Evolutionary conservation across 1,284 basidiomycete species (phyloP).

Genomic region (Cryptococcus sp.): DNA sequence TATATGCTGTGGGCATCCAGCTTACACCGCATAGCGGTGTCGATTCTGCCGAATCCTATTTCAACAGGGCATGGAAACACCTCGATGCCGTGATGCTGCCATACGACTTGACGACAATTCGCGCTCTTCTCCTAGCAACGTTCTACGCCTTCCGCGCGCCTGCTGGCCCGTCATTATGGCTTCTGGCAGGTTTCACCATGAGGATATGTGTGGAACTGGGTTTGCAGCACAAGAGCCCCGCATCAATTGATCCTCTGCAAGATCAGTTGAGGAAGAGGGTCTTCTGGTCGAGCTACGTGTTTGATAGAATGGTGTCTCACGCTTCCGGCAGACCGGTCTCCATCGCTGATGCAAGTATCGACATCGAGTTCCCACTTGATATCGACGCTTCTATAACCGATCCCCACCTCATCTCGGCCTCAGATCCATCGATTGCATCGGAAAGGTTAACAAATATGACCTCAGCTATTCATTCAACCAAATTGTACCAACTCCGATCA

Average conservation of each 20-base stretch:
- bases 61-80: constrained; percentile 15
- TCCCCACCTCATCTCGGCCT: neutral
- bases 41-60: constrained; percentile 14
- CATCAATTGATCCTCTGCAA: neutral
- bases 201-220: constrained; percentile 15
- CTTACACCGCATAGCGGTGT: constrained; percentile 1
- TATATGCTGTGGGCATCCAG: constrained; percentile 17
- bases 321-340: constrained; percentile 14
- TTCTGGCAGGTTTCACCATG: constrained; percentile 17
- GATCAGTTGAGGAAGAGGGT: constrained; percentile 12
- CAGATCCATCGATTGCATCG: neutral
- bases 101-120: constrained; percentile 15
- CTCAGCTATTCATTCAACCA: constrained; percentile 18
- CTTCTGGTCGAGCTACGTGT: constrained; percentile 20
- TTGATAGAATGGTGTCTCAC: constrained; percentile 20
- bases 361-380: constrained; percentile 13
- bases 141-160: constrained; percentile 24
- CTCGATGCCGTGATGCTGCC: constrained; percentile 11
- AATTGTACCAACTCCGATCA: constrained; percentile 17
- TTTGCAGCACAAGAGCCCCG: constrained; percentile 4
- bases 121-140: constrained; percentile 13
- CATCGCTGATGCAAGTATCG: constrained; percentile 14
- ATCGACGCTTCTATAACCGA: constrained; percentile 6
- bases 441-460: constrained; percentile 13
- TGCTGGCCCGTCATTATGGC: constrained; percentile 18